Evolutionary conservation across 805 yeast species (phyloP).

Genomic region (Wickerhamomyces queroliae): DNA sequence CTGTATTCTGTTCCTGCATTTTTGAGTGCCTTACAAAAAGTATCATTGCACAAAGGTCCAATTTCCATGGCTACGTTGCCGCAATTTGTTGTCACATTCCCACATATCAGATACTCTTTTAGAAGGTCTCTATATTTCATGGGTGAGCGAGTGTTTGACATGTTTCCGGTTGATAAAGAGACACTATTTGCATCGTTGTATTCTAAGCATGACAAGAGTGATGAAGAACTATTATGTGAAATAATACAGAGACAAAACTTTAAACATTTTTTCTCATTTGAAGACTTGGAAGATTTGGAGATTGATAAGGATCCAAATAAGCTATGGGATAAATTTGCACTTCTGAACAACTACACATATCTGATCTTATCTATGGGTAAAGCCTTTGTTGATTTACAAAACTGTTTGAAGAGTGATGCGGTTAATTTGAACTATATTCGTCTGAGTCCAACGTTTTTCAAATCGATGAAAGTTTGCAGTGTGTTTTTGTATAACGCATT

Average conservation of each 20-base stretch:
- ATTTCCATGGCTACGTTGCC: neutral
- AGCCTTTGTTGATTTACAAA: neutral
- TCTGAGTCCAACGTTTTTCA: neutral
- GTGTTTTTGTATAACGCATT: neutral
- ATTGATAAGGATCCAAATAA: neutral
- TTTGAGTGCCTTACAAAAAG: neutral
- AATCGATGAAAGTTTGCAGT: neutral
- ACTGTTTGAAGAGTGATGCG: neutral
- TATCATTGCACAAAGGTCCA: neutral
- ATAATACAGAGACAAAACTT: neutral
- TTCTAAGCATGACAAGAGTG: neutral
- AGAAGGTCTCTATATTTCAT: neutral
- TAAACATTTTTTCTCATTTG: neutral
- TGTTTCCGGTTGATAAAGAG: neutral
- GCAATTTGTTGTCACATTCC: neutral
- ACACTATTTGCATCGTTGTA: neutral
- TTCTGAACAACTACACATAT: neutral
- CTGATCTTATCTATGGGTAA: neutral
- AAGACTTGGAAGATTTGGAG: constrained; percentile 1
- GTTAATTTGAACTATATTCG: neutral
- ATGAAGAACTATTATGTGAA: neutral
- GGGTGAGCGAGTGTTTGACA: neutral
- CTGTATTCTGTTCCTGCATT: neutral
- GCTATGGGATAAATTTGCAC: neutral
- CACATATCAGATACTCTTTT: neutral